These are phyloP conservation scores for Fraxinus excelsior DNA, from an alignment of 257 asterid species.

Conservation along the genomic window DNA sequence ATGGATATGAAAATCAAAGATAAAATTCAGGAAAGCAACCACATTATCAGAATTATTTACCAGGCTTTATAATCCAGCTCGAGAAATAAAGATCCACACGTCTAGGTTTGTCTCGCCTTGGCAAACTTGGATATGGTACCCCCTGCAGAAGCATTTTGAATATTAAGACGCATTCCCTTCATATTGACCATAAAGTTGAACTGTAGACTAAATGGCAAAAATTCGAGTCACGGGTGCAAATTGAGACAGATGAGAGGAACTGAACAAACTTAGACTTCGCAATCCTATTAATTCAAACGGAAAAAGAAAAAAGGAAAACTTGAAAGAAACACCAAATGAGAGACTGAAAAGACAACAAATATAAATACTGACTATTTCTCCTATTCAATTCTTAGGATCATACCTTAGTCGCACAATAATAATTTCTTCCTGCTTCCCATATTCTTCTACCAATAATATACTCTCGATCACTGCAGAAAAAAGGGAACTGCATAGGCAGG, in stretches of 20 bases:
- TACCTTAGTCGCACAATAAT: slow-evolving; percentile 79
- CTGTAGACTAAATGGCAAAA: background rate
- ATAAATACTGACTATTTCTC: background rate
- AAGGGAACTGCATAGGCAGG: slow-evolving; percentile 69
- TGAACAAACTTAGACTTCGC: background rate
- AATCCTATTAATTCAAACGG: too few relatives aligned
- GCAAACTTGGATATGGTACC: slow-evolving; percentile 68
- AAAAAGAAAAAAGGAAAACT: too few relatives aligned
- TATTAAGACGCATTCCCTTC: slow-evolving; percentile 10
- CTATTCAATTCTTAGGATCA: background rate
- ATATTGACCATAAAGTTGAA: background rate
- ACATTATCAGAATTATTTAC: slow-evolving; percentile 20
- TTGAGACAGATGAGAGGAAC: background rate
- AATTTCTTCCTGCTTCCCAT: slow-evolving; percentile 72
- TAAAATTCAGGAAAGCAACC: background rate
- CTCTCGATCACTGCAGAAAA: slow-evolving; percentile 91
- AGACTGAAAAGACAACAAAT: background rate
- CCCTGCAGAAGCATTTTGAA: slow-evolving; percentile 52
- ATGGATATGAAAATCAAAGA: background rate
- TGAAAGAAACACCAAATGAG: too few relatives aligned
- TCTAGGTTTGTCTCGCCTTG: slow-evolving; percentile 84
- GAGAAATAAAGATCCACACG: slow-evolving; percentile 89
- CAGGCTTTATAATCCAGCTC: slow-evolving; percentile 86
- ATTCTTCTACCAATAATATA: slow-evolving; percentile 77
- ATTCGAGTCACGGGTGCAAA: background rate